A percentile compares a stretch with the other conserved stretches of the same genome.
Evolutionary conservation across 2,329 filamentous ascomycete species (phyloP).

Genomic region (Grosmannia clavigera): DNA sequence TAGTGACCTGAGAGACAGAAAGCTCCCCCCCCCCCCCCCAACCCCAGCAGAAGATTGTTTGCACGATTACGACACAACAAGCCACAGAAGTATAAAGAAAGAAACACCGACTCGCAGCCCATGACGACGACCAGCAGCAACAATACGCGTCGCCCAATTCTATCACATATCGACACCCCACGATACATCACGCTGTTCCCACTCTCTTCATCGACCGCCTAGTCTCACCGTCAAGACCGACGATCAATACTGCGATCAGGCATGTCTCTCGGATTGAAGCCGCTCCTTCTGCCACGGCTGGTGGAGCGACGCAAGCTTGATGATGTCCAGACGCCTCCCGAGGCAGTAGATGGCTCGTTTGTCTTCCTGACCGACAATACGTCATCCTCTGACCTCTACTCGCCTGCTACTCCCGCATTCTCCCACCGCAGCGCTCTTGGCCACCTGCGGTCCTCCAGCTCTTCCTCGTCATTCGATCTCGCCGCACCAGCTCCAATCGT

Average conservation of each 20-base stretch:
- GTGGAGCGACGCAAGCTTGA: slow-evolving; percentile 35
- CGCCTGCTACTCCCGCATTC: slow-evolving; percentile 60
- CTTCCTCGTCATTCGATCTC: slow-evolving; percentile 64
- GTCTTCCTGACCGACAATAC: slow-evolving; percentile 38
- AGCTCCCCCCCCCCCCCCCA: no score
- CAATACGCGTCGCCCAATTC: not conserved
- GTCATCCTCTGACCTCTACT: slow-evolving; percentile 51
- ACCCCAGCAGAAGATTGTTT: not conserved
- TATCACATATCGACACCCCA: not conserved
- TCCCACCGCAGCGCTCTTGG: slow-evolving; percentile 33
- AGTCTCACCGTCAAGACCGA: not conserved
- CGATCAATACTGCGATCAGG: not conserved
- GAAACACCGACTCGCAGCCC: not conserved
- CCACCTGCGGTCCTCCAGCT: slow-evolving; percentile 52
- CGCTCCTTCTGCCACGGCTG: slow-evolving; percentile 40
- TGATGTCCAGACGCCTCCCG: slow-evolving; percentile 14
- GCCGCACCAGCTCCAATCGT: slow-evolving; percentile 21
- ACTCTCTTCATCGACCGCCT: not conserved
- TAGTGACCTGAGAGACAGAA: no score
- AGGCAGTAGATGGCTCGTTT: slow-evolving; percentile 21
- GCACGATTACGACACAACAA: not conserved
- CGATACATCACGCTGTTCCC: not conserved
- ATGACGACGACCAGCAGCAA: not conserved
- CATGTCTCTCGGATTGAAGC: slow-evolving; percentile 39
- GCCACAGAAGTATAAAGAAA: not conserved